These are phyloP conservation scores for Gnomoniopsis smithogilvyi DNA, from an alignment of 2,329 filamentous ascomycete genomes.

Conservation along the genomic window DNA sequence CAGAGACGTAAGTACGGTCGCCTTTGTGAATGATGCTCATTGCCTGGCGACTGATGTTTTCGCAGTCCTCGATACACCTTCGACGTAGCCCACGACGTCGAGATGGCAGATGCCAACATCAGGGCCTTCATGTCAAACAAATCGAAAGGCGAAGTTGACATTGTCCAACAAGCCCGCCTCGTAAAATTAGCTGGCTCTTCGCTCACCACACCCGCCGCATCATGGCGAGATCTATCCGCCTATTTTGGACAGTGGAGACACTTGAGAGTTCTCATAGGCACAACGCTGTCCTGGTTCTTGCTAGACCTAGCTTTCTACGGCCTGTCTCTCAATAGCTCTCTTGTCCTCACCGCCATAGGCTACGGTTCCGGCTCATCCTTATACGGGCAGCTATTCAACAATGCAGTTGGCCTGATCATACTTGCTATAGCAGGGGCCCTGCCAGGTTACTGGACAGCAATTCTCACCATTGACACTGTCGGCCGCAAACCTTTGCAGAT, in stretches of 20 bases:
- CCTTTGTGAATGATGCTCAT: constrained; percentile 44
- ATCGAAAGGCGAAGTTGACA: constrained; percentile 45
- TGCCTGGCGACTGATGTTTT: background rate
- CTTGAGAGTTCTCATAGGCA: constrained; percentile 69
- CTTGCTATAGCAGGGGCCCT: constrained; percentile 74
- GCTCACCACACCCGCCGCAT: constrained; percentile 64
- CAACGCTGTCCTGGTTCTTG: constrained; percentile 79
- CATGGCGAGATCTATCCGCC: constrained; percentile 61
- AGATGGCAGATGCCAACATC: constrained; percentile 72
- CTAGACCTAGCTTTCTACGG: constrained; percentile 70
- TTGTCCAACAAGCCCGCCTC: constrained; percentile 47
- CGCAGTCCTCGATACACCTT: constrained; percentile 52
- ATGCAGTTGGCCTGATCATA: constrained; percentile 74
- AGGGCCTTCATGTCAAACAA: constrained; percentile 54
- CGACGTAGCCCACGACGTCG: constrained; percentile 71
- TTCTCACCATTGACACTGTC: constrained; percentile 69
- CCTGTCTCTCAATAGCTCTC: constrained; percentile 71
- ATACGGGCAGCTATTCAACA: constrained; percentile 68
- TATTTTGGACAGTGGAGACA: constrained; percentile 72
- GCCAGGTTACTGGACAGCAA: constrained; percentile 76
- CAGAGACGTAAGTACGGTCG: constrained; percentile 61
- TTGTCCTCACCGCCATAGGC: constrained; percentile 70
- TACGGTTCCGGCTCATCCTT: constrained; percentile 62
- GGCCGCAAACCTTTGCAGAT: constrained; percentile 76
- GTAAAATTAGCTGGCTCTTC: constrained; percentile 48